These are phyloP conservation scores for Bacidia rubella DNA, from an alignment of 495 filamentous ascomycete genomes.

Conservation along the genomic window DNA sequence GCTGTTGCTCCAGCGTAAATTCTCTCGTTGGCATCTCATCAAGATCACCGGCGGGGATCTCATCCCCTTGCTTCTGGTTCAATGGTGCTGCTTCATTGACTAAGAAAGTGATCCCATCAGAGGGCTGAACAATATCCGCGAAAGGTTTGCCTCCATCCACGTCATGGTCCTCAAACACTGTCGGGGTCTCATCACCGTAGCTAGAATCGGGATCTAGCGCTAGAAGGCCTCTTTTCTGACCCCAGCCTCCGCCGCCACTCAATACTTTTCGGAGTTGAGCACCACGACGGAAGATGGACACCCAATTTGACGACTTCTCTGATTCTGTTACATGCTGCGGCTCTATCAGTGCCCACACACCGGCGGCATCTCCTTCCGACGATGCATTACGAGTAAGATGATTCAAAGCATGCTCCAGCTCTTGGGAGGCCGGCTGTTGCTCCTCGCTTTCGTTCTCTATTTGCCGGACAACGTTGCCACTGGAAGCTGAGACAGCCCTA, in stretches of 20 bases:
- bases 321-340: constrained; percentile 28
- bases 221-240: constrained; percentile 67
- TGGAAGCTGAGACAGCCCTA: constrained; percentile 47
- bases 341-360: constrained; percentile 65
- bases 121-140: constrained; percentile 32
- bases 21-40: neutral
- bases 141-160: constrained; percentile 26
- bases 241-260: constrained; percentile 87
- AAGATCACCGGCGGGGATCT: neutral
- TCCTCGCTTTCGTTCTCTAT: constrained; percentile 31
- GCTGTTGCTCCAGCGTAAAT: neutral
- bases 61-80: neutral
- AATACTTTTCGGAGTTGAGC: constrained; percentile 53
- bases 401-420: constrained; percentile 56
- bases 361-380: constrained; percentile 36
- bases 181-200: neutral
- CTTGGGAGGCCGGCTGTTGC: constrained; percentile 54
- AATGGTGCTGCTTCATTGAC: constrained; percentile 16
- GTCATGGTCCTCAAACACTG: constrained; percentile 15
- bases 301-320: constrained; percentile 15
- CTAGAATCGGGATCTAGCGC: constrained; percentile 59
- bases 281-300: constrained; percentile 24
- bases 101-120: constrained; percentile 37
- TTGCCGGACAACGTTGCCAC: constrained; percentile 73
- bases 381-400: constrained; percentile 38